phyloP scores from a whole-genome alignment of 805 yeast genomes.

The Candida khao-thaluensis region DNA sequence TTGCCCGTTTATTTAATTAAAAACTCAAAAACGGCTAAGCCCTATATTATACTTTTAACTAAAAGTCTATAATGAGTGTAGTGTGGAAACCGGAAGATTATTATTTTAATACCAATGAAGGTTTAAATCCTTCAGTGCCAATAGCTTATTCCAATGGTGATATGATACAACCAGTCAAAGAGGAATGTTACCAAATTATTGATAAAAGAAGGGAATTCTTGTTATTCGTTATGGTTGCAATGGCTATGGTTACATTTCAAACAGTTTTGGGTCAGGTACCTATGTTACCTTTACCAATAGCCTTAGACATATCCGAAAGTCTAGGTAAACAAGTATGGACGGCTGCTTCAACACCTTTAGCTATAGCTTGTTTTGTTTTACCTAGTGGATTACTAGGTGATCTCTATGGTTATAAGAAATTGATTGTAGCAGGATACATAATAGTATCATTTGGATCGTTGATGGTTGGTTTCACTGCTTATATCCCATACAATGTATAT shows the following conservation, averaged over 20 bases:
- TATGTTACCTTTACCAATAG: slow-evolving; percentile 18
- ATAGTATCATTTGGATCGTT: slow-evolving; percentile 24
- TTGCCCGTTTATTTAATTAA: no score
- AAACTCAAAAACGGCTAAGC: no score
- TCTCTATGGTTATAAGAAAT: slow-evolving; percentile 31
- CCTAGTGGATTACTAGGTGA: slow-evolving; percentile 35
- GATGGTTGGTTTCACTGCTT: slow-evolving; percentile 28
- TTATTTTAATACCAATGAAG: no score
- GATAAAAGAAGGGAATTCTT: background rate
- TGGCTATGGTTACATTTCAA: slow-evolving; percentile 15
- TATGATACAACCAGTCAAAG: no score
- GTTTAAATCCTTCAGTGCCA: no score
- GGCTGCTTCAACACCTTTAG: slow-evolving; percentile 30
- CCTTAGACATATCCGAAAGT: slow-evolving; percentile 22
- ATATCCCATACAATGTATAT: slow-evolving; percentile 20
- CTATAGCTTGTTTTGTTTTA: slow-evolving; percentile 35
- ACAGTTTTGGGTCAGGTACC: slow-evolving; percentile 21
- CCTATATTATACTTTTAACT: no score
- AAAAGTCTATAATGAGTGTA: no score
- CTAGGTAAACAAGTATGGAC: slow-evolving; percentile 36
- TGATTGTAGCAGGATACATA: slow-evolving; percentile 25
- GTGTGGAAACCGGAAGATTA: no score
- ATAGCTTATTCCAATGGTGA: no score
- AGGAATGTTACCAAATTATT: background rate
- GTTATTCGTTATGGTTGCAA: slow-evolving; percentile 1